Evolutionary conservation across 2,329 filamentous ascomycete species (phyloP).

Genomic region (Phyllosticta citrichinensis): DNA sequence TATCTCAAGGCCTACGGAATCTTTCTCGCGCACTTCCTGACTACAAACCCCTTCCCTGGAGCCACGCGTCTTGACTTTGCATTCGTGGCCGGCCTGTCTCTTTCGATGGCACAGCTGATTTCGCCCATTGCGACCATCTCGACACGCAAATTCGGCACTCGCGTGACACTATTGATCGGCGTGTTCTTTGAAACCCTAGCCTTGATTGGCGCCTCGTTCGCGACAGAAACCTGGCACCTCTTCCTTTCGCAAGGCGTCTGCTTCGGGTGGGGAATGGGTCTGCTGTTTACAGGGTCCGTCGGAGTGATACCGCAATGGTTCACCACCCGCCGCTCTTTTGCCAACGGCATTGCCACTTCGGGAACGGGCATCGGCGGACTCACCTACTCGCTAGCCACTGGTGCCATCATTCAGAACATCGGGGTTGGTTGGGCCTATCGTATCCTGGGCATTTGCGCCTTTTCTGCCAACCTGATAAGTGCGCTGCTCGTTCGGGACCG

Average conservation of each 20-base stretch:
- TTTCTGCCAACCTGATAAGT: slow-evolving; percentile 53
- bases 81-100: slow-evolving; percentile 62
- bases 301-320: slow-evolving; percentile 69
- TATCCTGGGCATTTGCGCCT: slow-evolving; percentile 50
- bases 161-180: slow-evolving; percentile 54
- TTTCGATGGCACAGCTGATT: slow-evolving; percentile 55
- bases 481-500: slow-evolving; percentile 59
- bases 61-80: slow-evolving; percentile 59
- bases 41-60: slow-evolving; percentile 50
- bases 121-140: slow-evolving; percentile 57
- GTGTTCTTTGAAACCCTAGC: slow-evolving; percentile 53
- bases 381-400: slow-evolving; percentile 55
- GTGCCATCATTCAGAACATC: slow-evolving; percentile 56
- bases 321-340: slow-evolving; percentile 54
- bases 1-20: slow-evolving; percentile 52
- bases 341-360: slow-evolving; percentile 57
- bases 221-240: slow-evolving; percentile 62
- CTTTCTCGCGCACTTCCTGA: slow-evolving; percentile 67
- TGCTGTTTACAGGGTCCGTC: slow-evolving; percentile 60
- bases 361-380: slow-evolving; percentile 71
- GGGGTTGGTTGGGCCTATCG: slow-evolving; percentile 59
- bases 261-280: slow-evolving; percentile 69
- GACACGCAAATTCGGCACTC: slow-evolving; percentile 53
- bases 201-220: slow-evolving; percentile 62
- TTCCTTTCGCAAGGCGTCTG: slow-evolving; percentile 64